Evolutionary conservation across 129 eudicot species (phyloP).

Genomic region (Helichrysum umbraculigerum): DNA sequence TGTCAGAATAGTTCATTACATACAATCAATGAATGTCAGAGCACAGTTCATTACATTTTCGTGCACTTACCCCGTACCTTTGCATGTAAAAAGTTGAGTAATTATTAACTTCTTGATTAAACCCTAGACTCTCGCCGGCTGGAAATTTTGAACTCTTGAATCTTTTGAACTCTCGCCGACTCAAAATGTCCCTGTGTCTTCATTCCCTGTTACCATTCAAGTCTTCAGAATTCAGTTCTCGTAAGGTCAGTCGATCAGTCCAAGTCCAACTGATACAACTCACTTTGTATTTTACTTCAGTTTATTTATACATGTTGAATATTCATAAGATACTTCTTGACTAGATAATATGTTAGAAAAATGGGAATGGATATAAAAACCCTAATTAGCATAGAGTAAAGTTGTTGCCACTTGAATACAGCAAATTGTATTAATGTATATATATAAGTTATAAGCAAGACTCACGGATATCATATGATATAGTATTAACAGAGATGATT

Average conservation of each 20-base stretch:
- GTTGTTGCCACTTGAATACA: not conserved
- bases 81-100: too few relatives aligned
- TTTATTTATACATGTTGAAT: not conserved
- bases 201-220: conserved; percentile 23
- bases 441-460: not conserved
- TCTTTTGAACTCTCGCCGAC: conserved; percentile 12
- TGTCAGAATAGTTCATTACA: too few relatives aligned
- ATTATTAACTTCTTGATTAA: too few relatives aligned
- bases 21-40: too few relatives aligned
- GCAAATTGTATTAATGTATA: not conserved
- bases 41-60: too few relatives aligned
- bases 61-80: too few relatives aligned
- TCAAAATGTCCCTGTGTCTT: conserved; percentile 23
- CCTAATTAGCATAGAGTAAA: not conserved
- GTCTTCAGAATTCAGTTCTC: conserved; percentile 6
- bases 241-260: conserved; percentile 32
- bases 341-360: not conserved
- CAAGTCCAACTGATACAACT: too few relatives aligned
- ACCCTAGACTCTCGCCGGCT: not conserved
- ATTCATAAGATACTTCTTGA: not conserved
- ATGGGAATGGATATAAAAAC: not conserved
- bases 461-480: not conserved
- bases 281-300: not conserved
- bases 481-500: not conserved
- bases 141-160: not conserved